These are phyloP conservation scores for Kuraishia piskuri DNA, from an alignment of 805 yeast genomes.

Conservation along the genomic window DNA sequence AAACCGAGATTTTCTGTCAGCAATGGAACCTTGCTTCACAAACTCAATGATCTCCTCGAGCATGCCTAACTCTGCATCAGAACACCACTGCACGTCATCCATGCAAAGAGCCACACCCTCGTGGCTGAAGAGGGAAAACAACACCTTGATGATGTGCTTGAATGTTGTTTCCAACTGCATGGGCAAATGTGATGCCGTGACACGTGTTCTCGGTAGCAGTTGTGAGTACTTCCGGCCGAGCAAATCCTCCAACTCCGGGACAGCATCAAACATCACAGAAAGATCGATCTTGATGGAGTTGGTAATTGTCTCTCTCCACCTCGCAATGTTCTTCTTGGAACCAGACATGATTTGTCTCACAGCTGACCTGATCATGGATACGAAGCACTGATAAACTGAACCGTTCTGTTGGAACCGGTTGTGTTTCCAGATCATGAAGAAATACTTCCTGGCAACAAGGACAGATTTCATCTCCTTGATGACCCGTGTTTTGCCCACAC, in stretches of 20 bases:
- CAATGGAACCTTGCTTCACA: slow-evolving; percentile 7
- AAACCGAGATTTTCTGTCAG: slow-evolving; percentile 5
- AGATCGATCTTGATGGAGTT: slow-evolving; percentile 32
- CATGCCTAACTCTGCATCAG: slow-evolving; percentile 23
- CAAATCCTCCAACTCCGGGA: slow-evolving; percentile 35
- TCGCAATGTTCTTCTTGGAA: slow-evolving; percentile 23
- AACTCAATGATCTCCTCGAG: slow-evolving; percentile 20
- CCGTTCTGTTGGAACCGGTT: slow-evolving; percentile 17
- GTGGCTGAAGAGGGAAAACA: slow-evolving; percentile 30
- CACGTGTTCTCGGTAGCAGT: slow-evolving; percentile 12
- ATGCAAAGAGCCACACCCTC: slow-evolving; percentile 35
- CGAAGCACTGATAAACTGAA: slow-evolving; percentile 10
- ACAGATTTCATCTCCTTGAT: slow-evolving; percentile 28
- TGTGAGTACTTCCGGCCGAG: slow-evolving; percentile 32
- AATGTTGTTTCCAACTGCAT: slow-evolving; percentile 29
- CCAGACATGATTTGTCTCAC: slow-evolving; percentile 32
- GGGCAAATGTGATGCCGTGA: slow-evolving; percentile 11
- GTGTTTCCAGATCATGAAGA: slow-evolving; percentile 22
- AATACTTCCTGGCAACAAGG: slow-evolving; percentile 22
- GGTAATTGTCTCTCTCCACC: slow-evolving; percentile 32
- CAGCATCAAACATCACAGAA: slow-evolving; percentile 27
- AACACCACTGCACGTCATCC: slow-evolving; percentile 39
- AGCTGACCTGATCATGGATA: slow-evolving; percentile 18
- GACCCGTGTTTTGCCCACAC: slow-evolving; percentile 37
- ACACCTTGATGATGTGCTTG: slow-evolving; percentile 30